Conservation (phyloP, 345 rosid species). For the Aquilaria malaccensis region DNA sequence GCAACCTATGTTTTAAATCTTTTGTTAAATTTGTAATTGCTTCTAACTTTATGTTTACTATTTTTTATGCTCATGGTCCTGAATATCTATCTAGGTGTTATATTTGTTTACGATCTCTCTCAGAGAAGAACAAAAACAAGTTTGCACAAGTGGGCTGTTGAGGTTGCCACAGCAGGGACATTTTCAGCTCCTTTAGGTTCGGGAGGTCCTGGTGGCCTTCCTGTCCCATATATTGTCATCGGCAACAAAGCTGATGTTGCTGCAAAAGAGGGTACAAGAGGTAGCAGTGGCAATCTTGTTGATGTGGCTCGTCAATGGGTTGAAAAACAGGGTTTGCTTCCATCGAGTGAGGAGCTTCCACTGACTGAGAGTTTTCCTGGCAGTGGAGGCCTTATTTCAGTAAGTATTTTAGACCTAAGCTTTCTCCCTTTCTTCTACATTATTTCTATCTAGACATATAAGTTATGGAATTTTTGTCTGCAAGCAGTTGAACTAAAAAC, state of each 20-base stretch:
- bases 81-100: constrained; percentile 58
- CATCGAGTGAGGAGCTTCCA: constrained; percentile 91
- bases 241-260: constrained; percentile 98
- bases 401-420: constrained; percentile 31
- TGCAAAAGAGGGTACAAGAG: constrained; percentile 81
- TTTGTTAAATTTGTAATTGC: background rate
- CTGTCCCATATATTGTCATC: constrained; percentile 85
- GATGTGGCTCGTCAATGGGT: constrained; percentile 99
- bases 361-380: constrained; percentile 94
- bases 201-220: constrained; percentile 97
- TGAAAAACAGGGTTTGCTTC: constrained; percentile 97
- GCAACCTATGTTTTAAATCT: too few species aligned
- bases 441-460: too few species aligned
- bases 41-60: constrained; percentile 2
- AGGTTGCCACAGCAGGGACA: constrained; percentile 77
- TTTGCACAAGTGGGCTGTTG: constrained; percentile 95
- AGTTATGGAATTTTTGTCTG: too few species aligned
- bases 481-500: too few species aligned
- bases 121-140: constrained; percentile 95
- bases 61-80: constrained; percentile 6
- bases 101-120: constrained; percentile 94
- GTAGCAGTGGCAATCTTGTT: constrained; percentile 97
- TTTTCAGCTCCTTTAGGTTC: constrained; percentile 92
- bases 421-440: background rate
- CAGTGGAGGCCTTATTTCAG: constrained; percentile 70